phyloP scores from a whole-genome alignment of 306 rosid species.

The Acacia confusa region DNA sequence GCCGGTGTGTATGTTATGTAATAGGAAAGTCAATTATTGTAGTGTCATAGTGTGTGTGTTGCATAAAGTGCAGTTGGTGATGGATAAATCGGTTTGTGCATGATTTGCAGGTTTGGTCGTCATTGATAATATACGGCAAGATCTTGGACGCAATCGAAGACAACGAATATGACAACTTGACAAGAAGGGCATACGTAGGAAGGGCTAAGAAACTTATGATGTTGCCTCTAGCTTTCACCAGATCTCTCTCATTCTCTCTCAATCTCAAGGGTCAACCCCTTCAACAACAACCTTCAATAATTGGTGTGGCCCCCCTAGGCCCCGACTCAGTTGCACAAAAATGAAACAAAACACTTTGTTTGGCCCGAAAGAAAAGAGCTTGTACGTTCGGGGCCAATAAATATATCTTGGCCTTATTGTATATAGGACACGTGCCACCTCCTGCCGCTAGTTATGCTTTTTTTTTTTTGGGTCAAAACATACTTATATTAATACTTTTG shows the following conservation, averaged over 20 bases:
- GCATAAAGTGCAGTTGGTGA: background rate
- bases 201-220: slow-evolving; percentile 58
- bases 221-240: slow-evolving; percentile 72
- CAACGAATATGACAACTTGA: slow-evolving; percentile 75
- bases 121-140: slow-evolving; percentile 64
- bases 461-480: no score
- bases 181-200: slow-evolving; percentile 76
- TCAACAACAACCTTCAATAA: slow-evolving; percentile 13
- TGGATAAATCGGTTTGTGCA: background rate
- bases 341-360: background rate
- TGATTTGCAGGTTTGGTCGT: slow-evolving; percentile 77
- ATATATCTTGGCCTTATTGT: background rate
- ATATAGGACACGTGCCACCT: background rate
- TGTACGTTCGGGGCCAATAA: background rate
- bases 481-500: no score
- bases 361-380: background rate
- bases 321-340: background rate
- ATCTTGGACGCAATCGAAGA: slow-evolving; percentile 82
- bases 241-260: slow-evolving; percentile 51
- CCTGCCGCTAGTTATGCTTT: background rate
- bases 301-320: background rate
- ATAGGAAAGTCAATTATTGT: no score
- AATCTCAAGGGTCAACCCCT: background rate
- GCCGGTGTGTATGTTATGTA: slow-evolving; percentile 53
- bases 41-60: no score